Evolutionary conservation across 164 flowering plant species (phyloP).

Genomic region (Macadamia tetraphylla): DNA sequence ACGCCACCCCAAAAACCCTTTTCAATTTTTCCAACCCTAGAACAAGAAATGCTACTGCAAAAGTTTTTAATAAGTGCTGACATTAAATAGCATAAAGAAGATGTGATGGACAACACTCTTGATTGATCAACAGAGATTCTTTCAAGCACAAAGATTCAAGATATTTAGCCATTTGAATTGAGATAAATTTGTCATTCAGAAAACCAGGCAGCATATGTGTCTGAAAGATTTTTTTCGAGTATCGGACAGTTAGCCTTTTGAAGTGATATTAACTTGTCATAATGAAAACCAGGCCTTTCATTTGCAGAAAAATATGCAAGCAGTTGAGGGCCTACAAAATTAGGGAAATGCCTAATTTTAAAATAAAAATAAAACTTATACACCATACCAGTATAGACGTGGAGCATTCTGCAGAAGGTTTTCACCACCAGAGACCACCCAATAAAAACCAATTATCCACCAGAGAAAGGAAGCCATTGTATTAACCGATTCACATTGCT

Average conservation of each 20-base stretch:
- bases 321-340: background rate
- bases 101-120: no score
- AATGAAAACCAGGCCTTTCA: background rate
- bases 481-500: conserved; percentile 77
- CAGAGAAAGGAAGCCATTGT: conserved; percentile 89
- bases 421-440: conserved; percentile 93
- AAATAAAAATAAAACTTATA: background rate
- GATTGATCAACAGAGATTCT: no score
- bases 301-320: background rate
- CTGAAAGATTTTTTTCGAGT: no score
- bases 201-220: background rate
- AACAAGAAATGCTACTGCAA: no score
- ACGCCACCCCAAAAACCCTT: no score
- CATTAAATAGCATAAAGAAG: no score
- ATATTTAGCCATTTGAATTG: background rate
- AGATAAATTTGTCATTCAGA: background rate
- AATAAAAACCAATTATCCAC: conserved; percentile 99
- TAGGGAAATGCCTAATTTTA: background rate
- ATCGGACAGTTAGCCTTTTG: background rate
- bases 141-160: no score
- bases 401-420: conserved; percentile 68
- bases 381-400: conserved; percentile 75
- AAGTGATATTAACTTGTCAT: background rate
- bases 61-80: no score
- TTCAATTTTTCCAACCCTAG: no score